Evolutionary conservation across 176 grass and related monocot genomes (phyloP).

Genomic region (Oryza glumipatula): DNA sequence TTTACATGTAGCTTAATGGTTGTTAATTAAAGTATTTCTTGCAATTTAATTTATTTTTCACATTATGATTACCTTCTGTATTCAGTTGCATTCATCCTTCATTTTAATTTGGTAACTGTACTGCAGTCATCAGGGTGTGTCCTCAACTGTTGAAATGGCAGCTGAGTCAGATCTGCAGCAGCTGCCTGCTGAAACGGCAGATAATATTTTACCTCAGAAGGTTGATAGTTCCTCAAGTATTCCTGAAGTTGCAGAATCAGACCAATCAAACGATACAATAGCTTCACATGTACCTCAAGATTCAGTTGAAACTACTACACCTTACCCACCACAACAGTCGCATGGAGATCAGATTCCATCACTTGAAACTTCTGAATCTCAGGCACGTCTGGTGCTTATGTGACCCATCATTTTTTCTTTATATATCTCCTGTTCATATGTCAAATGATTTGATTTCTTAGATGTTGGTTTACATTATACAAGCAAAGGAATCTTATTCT

Average conservation of each 20-base stretch:
- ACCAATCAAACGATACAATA: conserved; percentile 46
- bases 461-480: neutral
- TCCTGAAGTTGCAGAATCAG: conserved; percentile 31
- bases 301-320: conserved; percentile 40
- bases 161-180: conserved; percentile 32
- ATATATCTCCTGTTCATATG: conserved; percentile 13
- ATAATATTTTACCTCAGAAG: conserved; percentile 43
- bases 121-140: conserved; percentile 52
- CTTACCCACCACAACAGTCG: conserved; percentile 49
- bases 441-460: neutral
- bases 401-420: conserved; percentile 18
- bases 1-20: neutral
- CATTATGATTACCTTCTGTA: conserved; percentile 4
- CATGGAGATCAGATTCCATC: conserved; percentile 53
- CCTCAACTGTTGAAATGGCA: conserved; percentile 38
- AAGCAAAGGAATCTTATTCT: neutral
- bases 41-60: neutral
- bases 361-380: conserved; percentile 64
- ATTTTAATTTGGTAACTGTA: conserved; percentile 39
- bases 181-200: conserved; percentile 35
- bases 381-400: conserved; percentile 42
- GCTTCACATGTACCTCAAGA: conserved; percentile 42
- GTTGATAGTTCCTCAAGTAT: conserved; percentile 26
- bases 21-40: conserved; percentile 6
- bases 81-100: conserved; percentile 28